phyloP scores from a whole-genome alignment of 2,329 filamentous ascomycete genomes.

The Calonectria honghensis region DNA sequence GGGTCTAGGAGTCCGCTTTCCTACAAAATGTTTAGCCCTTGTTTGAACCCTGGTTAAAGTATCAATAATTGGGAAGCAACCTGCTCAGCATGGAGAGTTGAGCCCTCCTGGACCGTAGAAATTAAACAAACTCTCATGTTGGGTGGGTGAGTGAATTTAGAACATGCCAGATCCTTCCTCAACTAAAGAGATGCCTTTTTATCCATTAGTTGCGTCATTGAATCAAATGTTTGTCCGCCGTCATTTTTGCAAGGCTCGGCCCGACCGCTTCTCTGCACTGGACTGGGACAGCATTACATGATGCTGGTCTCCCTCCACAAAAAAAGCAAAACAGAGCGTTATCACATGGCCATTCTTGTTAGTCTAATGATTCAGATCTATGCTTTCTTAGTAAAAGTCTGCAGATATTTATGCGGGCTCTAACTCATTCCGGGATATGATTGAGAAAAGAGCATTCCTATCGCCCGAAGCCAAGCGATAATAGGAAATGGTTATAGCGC shows the following conservation, averaged over 20 bases:
- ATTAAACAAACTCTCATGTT: conserved; percentile 2
- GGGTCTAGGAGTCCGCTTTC: not conserved
- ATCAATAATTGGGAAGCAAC: not conserved
- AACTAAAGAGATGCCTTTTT: too few relatives aligned
- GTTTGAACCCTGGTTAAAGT: not conserved
- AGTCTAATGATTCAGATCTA: not conserved
- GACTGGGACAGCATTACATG: not conserved
- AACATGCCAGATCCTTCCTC: too few relatives aligned
- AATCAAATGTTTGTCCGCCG: too few relatives aligned
- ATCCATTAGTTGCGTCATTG: too few relatives aligned
- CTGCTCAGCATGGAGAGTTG: too few relatives aligned
- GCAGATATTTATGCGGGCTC: not conserved
- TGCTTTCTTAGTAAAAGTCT: not conserved
- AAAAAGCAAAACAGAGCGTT: too few relatives aligned
- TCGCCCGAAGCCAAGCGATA: not conserved
- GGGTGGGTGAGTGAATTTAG: too few relatives aligned
- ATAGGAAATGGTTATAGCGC: not conserved
- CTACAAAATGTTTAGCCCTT: not conserved
- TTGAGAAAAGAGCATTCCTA: not conserved
- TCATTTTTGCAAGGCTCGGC: too few relatives aligned
- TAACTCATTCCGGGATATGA: not conserved
- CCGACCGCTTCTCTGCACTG: not conserved
- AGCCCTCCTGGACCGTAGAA: not conserved
- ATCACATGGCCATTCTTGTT: too few relatives aligned
- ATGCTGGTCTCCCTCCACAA: not conserved